These are phyloP conservation scores for Blastomyces percursus DNA, from an alignment of 2,329 filamentous ascomycete species.

Conservation along the genomic window DNA sequence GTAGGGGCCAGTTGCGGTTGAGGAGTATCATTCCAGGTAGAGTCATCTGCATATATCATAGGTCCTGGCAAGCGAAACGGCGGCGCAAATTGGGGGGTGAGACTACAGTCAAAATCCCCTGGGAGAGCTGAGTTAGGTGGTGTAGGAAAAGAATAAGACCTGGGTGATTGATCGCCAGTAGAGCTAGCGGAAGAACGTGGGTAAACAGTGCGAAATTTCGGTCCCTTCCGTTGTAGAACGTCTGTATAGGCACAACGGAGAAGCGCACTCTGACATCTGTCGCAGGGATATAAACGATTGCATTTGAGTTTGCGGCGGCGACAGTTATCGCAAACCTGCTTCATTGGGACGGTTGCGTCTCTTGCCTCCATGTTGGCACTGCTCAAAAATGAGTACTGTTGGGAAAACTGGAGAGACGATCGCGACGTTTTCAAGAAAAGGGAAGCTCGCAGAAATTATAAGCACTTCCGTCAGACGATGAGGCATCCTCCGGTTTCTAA, in stretches of 20 bases:
- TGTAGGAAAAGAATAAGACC: background rate
- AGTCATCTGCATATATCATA: background rate
- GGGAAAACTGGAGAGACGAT: background rate
- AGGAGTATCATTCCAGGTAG: background rate
- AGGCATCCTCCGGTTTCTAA: background rate
- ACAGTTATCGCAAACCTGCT: constrained; percentile 34
- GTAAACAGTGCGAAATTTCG: constrained; percentile 4
- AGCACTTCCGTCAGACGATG: background rate
- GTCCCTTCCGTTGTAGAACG: constrained; percentile 1
- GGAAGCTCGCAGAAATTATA: background rate
- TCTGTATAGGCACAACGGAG: constrained; percentile 30
- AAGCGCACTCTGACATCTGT: constrained; percentile 30
- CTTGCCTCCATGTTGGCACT: background rate
- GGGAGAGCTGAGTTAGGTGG: constrained; percentile 1
- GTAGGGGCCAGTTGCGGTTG: constrained; percentile 7
- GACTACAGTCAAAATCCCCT: constrained; percentile 1
- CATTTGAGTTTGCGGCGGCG: constrained; percentile 36
- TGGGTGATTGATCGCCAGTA: background rate
- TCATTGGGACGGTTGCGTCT: constrained; percentile 9
- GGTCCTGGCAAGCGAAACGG: background rate
- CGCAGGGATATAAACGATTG: constrained; percentile 29
- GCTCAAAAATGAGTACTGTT: background rate
- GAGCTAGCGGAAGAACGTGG: background rate
- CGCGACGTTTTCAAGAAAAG: background rate
- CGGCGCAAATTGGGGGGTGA: background rate